A percentile compares a stretch with the other conserved stretches of the same genome.
Evolutionary conservation across 441 rosid species (phyloP).

Genomic region (Syzygium malaccense): DNA sequence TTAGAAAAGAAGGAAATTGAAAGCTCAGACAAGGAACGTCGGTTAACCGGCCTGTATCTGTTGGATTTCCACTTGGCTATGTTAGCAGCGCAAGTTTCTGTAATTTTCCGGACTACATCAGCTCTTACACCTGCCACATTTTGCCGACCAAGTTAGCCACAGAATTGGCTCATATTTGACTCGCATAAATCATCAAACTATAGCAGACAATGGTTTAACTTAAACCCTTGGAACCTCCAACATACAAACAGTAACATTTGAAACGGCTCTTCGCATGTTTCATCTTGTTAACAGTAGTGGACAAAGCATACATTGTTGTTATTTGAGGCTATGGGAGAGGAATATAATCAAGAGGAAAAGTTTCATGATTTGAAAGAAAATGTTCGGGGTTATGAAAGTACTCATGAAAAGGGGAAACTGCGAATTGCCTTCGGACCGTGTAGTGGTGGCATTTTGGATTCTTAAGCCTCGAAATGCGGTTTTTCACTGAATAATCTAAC

Average conservation of each 20-base stretch:
- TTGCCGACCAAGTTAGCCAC: neutral
- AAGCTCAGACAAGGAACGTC: constrained; percentile 64
- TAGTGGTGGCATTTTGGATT: neutral
- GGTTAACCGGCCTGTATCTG: constrained; percentile 29
- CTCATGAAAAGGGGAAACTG: neutral
- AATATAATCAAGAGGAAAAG: neutral
- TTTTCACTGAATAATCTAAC: neutral
- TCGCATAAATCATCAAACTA: neutral
- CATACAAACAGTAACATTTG: neutral
- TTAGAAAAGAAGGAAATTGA: constrained; percentile 66
- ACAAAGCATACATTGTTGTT: neutral
- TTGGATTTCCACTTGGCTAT: constrained; percentile 43
- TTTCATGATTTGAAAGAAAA: neutral
- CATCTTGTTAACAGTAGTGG: neutral
- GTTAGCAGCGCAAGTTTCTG: constrained; percentile 38
- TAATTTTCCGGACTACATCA: constrained; percentile 48
- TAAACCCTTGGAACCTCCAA: neutral
- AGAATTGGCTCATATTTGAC: neutral
- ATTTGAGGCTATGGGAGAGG: neutral
- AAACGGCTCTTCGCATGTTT: neutral
- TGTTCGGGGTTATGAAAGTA: neutral
- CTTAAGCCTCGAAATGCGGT: neutral
- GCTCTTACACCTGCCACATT: constrained; percentile 41
- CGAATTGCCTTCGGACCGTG: neutral
- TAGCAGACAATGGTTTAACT: neutral